Evolutionary conservation across 495 filamentous ascomycete genomes (phyloP).

Genomic region (Penicillium longicatenatum): DNA sequence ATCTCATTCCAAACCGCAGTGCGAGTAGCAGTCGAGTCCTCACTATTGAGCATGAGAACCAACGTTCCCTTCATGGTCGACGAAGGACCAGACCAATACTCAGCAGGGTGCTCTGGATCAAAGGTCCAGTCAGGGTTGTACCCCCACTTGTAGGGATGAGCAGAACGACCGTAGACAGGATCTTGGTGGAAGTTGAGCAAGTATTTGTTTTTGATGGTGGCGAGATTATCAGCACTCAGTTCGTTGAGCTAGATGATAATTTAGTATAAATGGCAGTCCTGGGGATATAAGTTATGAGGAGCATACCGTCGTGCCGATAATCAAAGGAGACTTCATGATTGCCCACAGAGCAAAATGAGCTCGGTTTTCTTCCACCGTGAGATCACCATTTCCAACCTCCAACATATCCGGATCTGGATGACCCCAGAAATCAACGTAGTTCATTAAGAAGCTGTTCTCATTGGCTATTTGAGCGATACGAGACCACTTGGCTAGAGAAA

Average conservation of each 20-base stretch:
- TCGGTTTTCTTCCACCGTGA: conserved; percentile 51
- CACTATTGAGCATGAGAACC: conserved; percentile 57
- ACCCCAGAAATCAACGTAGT: conserved; percentile 54
- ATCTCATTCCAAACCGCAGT: conserved; percentile 54
- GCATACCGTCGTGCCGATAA: conserved; percentile 56
- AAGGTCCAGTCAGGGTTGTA: conserved; percentile 64
- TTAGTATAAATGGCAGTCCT: conserved; percentile 4
- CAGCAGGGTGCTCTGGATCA: conserved; percentile 57
- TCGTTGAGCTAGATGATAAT: conserved; percentile 38
- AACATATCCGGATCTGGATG: conserved; percentile 69
- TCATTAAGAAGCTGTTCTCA: conserved; percentile 48
- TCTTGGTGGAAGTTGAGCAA: conserved; percentile 68
- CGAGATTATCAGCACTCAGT: conserved; percentile 45
- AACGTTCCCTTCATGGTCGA: conserved; percentile 47
- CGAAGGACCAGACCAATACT: conserved; percentile 61
- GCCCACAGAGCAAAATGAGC: conserved; percentile 60
- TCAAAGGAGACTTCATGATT: conserved; percentile 56
- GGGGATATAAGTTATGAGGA: not conserved
- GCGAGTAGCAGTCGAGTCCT: conserved; percentile 36
- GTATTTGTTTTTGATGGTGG: conserved; percentile 58
- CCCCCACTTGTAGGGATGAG: conserved; percentile 67
- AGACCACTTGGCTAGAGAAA: conserved; percentile 38
- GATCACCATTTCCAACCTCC: conserved; percentile 63
- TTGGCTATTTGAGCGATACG: conserved; percentile 45
- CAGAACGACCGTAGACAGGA: conserved; percentile 49